Evolutionary conservation across 2,329 filamentous ascomycete genomes (phyloP).

Genomic region (Fusarium staphyleae): DNA sequence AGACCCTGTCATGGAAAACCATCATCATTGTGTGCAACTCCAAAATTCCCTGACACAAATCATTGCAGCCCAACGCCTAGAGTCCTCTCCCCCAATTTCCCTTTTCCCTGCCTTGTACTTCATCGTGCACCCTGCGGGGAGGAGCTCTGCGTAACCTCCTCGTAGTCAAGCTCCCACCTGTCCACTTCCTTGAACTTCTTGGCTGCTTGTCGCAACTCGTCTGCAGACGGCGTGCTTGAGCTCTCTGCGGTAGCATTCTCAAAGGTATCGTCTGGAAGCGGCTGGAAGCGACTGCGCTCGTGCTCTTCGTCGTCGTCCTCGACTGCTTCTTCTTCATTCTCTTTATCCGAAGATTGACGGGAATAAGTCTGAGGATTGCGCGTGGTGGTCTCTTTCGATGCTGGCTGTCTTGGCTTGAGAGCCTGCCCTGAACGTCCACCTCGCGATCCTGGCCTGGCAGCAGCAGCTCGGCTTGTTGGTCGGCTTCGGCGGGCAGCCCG

Average conservation of each 20-base stretch:
- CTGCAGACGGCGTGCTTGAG: constrained; percentile 50
- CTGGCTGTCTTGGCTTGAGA: constrained; percentile 37
- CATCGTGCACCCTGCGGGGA: constrained; percentile 61
- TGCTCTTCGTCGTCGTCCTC: constrained; percentile 47
- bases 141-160: constrained; percentile 65
- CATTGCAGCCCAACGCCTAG: constrained; percentile 23
- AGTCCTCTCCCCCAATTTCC: background rate
- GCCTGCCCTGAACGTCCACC: constrained; percentile 36
- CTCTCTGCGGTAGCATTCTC: constrained; percentile 44
- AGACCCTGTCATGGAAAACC: constrained; percentile 22
- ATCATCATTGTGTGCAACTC: constrained; percentile 23
- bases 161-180: constrained; percentile 71
- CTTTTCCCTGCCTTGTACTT: constrained; percentile 15
- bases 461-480: constrained; percentile 41
- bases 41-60: constrained; percentile 16
- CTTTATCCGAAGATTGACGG: constrained; percentile 62
- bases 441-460: constrained; percentile 41
- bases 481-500: constrained; percentile 45
- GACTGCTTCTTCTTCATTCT: constrained; percentile 52
- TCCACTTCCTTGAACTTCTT: constrained; percentile 75
- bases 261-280: constrained; percentile 56
- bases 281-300: constrained; percentile 51
- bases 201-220: constrained; percentile 65
- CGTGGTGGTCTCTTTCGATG: constrained; percentile 32
- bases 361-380: constrained; percentile 58